A percentile compares a stretch with the other conserved stretches of the same genome.
phyloP scores from a whole-genome alignment of 1,284 basidiomycete species.

The Ustilago xerochloae region DNA sequence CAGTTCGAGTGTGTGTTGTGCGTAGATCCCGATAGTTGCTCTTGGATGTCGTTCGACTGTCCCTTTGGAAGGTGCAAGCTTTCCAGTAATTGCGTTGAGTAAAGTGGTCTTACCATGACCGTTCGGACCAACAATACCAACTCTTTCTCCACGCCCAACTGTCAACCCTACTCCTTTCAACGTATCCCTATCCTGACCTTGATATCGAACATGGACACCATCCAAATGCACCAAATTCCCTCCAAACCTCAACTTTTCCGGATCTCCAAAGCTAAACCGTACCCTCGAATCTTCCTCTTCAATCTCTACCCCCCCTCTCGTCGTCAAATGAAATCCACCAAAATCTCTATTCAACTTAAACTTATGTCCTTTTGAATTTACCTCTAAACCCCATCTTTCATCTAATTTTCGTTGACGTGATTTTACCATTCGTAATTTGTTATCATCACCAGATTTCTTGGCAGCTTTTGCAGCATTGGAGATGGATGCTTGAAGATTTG shows the following conservation, averaged over 20 bases:
- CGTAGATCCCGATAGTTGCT: slow-evolving; percentile 73
- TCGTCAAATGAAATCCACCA: slow-evolving; percentile 70
- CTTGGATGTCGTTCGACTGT: slow-evolving; percentile 74
- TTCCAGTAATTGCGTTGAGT: slow-evolving; percentile 72
- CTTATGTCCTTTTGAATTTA: slow-evolving; percentile 71
- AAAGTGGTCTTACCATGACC: slow-evolving; percentile 60
- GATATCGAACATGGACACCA: slow-evolving; percentile 72
- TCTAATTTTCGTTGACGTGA: slow-evolving; percentile 76
- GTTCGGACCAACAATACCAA: slow-evolving; percentile 74
- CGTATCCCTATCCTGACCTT: slow-evolving; percentile 66
- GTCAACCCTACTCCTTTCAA: slow-evolving; percentile 74
- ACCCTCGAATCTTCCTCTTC: slow-evolving; percentile 72
- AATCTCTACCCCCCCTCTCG: slow-evolving; percentile 72
- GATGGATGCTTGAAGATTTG: slow-evolving; percentile 70
- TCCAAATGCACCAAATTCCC: slow-evolving; percentile 74
- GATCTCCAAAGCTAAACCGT: slow-evolving; percentile 72
- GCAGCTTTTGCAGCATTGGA: slow-evolving; percentile 73
- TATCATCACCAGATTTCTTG: slow-evolving; percentile 76
- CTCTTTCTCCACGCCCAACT: slow-evolving; percentile 73
- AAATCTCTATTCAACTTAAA: slow-evolving; percentile 78
- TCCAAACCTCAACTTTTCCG: slow-evolving; percentile 72
- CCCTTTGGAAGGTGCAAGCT: slow-evolving; percentile 72
- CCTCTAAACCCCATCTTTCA: slow-evolving; percentile 74
- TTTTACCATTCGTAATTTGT: slow-evolving; percentile 73
- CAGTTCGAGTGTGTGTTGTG: slow-evolving; percentile 69